Base-by-base conservation (phyloP, 805 yeast species). In the Suhomyces faveliae region DNA sequence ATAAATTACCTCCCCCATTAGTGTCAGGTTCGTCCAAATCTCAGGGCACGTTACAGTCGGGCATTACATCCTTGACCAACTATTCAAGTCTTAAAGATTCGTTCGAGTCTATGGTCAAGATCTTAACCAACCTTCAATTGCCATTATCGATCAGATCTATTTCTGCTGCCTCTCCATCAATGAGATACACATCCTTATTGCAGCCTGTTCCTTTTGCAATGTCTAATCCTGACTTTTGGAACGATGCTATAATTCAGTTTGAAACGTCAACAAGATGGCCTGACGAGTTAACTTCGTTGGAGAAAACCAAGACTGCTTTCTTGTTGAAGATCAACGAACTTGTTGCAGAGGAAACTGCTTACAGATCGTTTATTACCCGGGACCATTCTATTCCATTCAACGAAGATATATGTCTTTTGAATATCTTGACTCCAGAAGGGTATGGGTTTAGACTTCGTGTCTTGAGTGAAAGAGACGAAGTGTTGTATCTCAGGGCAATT, bases 221-320 rank as follows among this genome's bases (percentile, higher is more conserved):
- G 24, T 76, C 87, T 2, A 83, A 79, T 55, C 90, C 89, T 4
- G 88, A 86, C 59, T 87, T 86, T 60, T 81, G 89, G 73, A 88
- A 86, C 57, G 91, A 87, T 39, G 83, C 85, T 12, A 76, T 94
- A 8, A 63, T 94, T 30, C 96, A 91, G 66, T 89, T 94, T 64
- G 99, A 94, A 68, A 74, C 87, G 3, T 88, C 96, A 2, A 77
- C 80, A n/a, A 83, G 83, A 63, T 94, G 99, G 99, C 99, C 99
- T 2, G 96, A 88, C 65, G 97, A 94, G 63, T 63, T 89, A 5
- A 69, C 76, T 35, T 90, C 97, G 2, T 69, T 90, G 46, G 98
- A 94, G 64, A 84, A 86, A 59, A 86, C 96, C 12, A 94, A 94
- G 61, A 81, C 95, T 25, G 98, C 98, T 6, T 89, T 94, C 56